A percentile compares a stretch with the other conserved stretches of the same genome.
Evolutionary conservation across 768 basidiomycete species (phyloP).

Genomic region (Termitomyces sp.): DNA sequence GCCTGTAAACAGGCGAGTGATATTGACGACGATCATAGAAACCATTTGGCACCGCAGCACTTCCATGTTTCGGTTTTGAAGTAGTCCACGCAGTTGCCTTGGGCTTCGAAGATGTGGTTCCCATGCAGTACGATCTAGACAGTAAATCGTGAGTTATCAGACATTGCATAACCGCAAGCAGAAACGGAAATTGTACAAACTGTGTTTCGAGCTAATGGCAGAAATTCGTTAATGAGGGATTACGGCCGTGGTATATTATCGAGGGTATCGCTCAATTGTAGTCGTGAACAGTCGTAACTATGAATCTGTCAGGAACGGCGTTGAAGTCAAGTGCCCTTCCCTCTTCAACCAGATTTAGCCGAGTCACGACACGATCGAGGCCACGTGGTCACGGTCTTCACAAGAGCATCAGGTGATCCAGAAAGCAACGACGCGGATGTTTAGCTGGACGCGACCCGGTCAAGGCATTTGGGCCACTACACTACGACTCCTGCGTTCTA

Average conservation of each 20-base stretch:
- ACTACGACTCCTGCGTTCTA: not conserved
- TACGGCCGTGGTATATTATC: not conserved
- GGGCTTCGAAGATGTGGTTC: conserved; percentile 4
- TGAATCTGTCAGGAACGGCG: not conserved
- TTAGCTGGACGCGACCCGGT: not conserved
- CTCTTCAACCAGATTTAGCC: not conserved
- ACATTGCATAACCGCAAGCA: not conserved
- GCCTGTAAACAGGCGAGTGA: conserved; percentile 1
- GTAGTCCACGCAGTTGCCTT: not conserved
- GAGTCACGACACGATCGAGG: conserved; percentile 5
- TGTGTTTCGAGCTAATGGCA: not conserved
- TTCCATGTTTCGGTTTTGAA: conserved; percentile 1
- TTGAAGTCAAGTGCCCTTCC: too few relatives aligned
- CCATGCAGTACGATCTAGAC: not conserved
- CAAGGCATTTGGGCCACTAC: not conserved
- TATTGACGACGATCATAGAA: conserved; percentile 1
- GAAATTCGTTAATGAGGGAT: not conserved
- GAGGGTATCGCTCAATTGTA: not conserved
- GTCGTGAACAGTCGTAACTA: conserved; percentile 1
- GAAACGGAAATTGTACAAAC: not conserved
- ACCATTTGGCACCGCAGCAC: not conserved
- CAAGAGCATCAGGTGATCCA: not conserved
- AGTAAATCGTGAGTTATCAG: not conserved
- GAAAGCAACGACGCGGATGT: not conserved
- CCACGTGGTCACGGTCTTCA: not conserved